These are phyloP conservation scores for Phytopythium mirpurense DNA, from an alignment of 352 stramenopile genomes.

Conservation along the genomic window DNA sequence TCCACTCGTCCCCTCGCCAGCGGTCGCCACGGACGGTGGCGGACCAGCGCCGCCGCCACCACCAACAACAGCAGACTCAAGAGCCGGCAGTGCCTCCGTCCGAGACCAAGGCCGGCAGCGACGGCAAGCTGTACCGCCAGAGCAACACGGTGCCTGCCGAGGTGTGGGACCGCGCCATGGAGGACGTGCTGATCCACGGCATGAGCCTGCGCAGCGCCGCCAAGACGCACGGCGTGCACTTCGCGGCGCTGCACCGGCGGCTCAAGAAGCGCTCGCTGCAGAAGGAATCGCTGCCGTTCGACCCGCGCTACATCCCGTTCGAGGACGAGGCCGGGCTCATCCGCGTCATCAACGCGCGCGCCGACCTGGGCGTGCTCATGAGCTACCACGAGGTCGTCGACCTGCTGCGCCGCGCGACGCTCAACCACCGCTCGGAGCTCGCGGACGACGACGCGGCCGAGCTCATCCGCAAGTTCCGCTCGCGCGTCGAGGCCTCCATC, in stretches of 20 bases:
- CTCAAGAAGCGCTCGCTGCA: constrained; percentile 60
- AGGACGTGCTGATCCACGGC: constrained; percentile 56
- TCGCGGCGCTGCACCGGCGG: constrained; percentile 57
- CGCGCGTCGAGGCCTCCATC: constrained; percentile 55
- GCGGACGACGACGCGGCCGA: constrained; percentile 27
- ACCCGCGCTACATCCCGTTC: constrained; percentile 59
- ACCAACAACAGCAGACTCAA: constrained; percentile 13
- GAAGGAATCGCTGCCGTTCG: constrained; percentile 28
- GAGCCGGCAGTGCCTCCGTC: constrained; percentile 9
- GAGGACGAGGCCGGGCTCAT: constrained; percentile 68
- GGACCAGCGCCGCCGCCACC: neutral
- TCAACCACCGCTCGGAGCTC: constrained; percentile 45
- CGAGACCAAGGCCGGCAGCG: constrained; percentile 7
- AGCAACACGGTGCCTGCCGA: constrained; percentile 54
- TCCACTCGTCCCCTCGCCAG: constrained; percentile 10
- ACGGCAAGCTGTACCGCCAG: constrained; percentile 38
- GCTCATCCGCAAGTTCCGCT: constrained; percentile 49
- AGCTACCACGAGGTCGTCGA: constrained; percentile 62
- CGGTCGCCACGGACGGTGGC: too few species aligned
- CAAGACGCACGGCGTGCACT: constrained; percentile 57
- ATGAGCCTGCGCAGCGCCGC: constrained; percentile 66
- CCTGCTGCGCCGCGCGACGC: constrained; percentile 49
- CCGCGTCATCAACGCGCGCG: constrained; percentile 60
- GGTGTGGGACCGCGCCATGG: constrained; percentile 62
- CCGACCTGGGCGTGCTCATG: constrained; percentile 67